Evolutionary conservation across 306 rosid genomes (phyloP), one percentile per base, ranked within the genome.

Genomic region (Vigna hirtella): DNA sequence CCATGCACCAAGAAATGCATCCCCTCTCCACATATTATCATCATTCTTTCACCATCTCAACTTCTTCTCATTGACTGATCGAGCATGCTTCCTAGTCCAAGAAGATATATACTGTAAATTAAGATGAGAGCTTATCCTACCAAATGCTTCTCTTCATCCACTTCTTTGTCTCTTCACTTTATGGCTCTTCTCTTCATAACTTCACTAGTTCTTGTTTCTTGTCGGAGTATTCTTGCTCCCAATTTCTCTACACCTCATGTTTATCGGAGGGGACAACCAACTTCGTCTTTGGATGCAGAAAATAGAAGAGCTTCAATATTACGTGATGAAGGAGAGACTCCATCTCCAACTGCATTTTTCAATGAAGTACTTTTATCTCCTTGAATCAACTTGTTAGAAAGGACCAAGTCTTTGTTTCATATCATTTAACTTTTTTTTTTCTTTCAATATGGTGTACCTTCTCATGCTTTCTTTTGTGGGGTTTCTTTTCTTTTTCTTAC

Each of bases 1-100:
- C 26, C 22, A 51, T 6, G 11, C 53, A 64, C 64, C 69, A 85
- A 82, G 88, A 49, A 76, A 82, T 76, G 84, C 59, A 75, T 79
- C 74, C 32, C 72, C 59, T 8, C 75, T 30, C 30, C 34, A 51
- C 0, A 20, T 71, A 24, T 47, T 7, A 24, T 28, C 18, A 28
- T 38, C 24, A 24, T 18, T 65, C 65, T 66, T 67, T 59, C 68
- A 34, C 70, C 66, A 53, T 2, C 64, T 57, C 56, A 65, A 62
- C 15, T 38, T 43, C 45, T 11, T 52, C 30, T 59, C 70, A 66
- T 36, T 75, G 66, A 50, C 48, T 71, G 43, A 22, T 26, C 28
- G 14, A 45, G 16, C 50, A 10, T 3, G 50, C 1, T 43, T 7
- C 14, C 49, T 24, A 24, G 64, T 57, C 1, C 6, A 62, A 1